Percentiles rank a stretch among this genome's conserved stretches.
These are phyloP conservation scores for Alternaria sp. DNA, from an alignment of 2,329 filamentous ascomycete genomes.

Conservation along the genomic window DNA sequence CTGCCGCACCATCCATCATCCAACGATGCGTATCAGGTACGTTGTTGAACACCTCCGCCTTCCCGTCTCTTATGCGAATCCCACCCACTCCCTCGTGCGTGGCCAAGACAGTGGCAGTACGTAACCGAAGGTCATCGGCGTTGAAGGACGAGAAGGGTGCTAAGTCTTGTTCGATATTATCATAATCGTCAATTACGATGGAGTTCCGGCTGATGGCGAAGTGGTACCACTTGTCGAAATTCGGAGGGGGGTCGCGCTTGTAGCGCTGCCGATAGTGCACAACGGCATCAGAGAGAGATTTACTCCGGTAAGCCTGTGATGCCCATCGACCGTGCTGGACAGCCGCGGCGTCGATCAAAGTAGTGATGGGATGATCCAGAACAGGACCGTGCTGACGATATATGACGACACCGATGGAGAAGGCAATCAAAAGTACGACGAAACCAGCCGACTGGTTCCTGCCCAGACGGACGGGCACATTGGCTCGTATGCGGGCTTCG, in stretches of 20 bases:
- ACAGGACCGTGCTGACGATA: constrained; percentile 55
- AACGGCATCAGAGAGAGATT: constrained; percentile 60
- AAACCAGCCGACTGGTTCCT: constrained; percentile 44
- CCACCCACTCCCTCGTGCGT: constrained; percentile 65
- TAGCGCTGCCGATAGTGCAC: constrained; percentile 63
- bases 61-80: constrained; percentile 64
- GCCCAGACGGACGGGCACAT: constrained; percentile 44
- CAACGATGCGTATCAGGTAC: constrained; percentile 65
- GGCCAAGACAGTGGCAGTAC: constrained; percentile 62
- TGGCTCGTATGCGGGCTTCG: constrained; percentile 39
- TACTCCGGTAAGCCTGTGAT: constrained; percentile 58
- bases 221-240: constrained; percentile 67
- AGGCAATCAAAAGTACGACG: constrained; percentile 54
- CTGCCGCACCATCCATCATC: constrained; percentile 64
- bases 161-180: constrained; percentile 66
- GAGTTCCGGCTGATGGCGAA: constrained; percentile 63
- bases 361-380: constrained; percentile 63
- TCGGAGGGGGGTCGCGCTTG: constrained; percentile 64
- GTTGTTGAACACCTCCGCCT: constrained; percentile 52
- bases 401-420: constrained; percentile 39
- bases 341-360: constrained; percentile 61
- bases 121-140: constrained; percentile 60
- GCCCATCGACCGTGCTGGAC: constrained; percentile 60
- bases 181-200: constrained; percentile 66
- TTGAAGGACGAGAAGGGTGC: constrained; percentile 63